Conservation (phyloP, 805 yeast genomes). For the Candida pini region DNA sequence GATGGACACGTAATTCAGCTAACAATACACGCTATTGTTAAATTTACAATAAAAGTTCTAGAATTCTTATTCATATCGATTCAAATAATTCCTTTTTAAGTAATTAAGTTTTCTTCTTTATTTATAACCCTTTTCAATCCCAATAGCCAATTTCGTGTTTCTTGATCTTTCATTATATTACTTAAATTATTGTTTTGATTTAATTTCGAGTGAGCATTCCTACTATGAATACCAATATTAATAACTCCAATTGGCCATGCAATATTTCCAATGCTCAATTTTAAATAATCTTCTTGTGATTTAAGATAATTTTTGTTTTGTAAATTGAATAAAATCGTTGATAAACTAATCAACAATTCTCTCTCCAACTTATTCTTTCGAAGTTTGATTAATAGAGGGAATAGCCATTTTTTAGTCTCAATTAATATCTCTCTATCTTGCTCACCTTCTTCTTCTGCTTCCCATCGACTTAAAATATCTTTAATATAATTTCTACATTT, state of each 20-base stretch:
- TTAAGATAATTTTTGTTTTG: constrained; percentile 45
- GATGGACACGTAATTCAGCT: too few relatives aligned
- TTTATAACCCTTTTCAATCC: constrained; percentile 71
- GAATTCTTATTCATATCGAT: too few relatives aligned
- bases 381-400: constrained; percentile 50
- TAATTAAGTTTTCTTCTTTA: constrained; percentile 35
- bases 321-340: constrained; percentile 55
- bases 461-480: constrained; percentile 37
- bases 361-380: constrained; percentile 34
- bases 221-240: constrained; percentile 72
- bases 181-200: constrained; percentile 39
- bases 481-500: constrained; percentile 47
- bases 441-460: constrained; percentile 10
- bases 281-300: constrained; percentile 67
- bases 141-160: constrained; percentile 70
- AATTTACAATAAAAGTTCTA: too few relatives aligned
- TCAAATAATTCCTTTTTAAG: too few relatives aligned
- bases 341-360: constrained; percentile 46
- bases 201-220: constrained; percentile 57
- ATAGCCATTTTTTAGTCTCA: constrained; percentile 45
- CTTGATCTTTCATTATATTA: constrained; percentile 75
- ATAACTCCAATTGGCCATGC: constrained; percentile 92
- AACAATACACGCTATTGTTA: too few relatives aligned
- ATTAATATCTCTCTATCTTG: constrained; percentile 24
- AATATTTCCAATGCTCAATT: constrained; percentile 77